Conservation (phyloP, 2,329 filamentous ascomycete genomes). For the Penicillium sumatraense region DNA sequence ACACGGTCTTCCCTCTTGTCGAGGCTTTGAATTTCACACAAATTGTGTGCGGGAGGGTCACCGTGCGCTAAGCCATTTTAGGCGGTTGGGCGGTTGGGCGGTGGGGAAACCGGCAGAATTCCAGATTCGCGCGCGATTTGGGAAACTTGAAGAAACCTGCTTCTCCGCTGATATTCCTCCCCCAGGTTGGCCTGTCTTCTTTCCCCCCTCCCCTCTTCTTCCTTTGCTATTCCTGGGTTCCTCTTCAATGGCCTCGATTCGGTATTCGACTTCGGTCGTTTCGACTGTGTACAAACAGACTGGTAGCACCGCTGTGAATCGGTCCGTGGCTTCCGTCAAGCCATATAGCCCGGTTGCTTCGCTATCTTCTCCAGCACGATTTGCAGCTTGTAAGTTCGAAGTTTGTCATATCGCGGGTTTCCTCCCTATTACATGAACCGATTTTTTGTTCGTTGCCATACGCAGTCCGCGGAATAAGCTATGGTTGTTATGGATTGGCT, state of each 20-base stretch:
- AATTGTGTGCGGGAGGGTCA: constrained; percentile 32
- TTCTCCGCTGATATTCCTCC: constrained; percentile 11
- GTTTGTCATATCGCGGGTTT: too few relatives aligned
- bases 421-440: neutral
- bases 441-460: too few relatives aligned
- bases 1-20: constrained; percentile 21
- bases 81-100: constrained; percentile 28
- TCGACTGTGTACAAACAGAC: constrained; percentile 43
- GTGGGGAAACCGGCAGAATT: constrained; percentile 25
- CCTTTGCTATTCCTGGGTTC: constrained; percentile 12
- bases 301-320: constrained; percentile 31
- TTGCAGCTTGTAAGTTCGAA: constrained; percentile 36
- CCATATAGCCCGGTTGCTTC: constrained; percentile 36
- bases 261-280: constrained; percentile 35
- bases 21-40: constrained; percentile 25
- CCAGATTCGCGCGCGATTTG: constrained; percentile 4
- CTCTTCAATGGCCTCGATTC: constrained; percentile 37
- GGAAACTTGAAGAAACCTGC: constrained; percentile 31
- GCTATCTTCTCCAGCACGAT: constrained; percentile 33
- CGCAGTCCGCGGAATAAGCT: neutral
- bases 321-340: constrained; percentile 33
- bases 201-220: constrained; percentile 1
- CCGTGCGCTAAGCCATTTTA: constrained; percentile 35
- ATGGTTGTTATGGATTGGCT: neutral
- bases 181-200: constrained; percentile 6